Evolutionary conservation across 345 rosid genomes (phyloP), one percentile per base, ranked within the genome.

Genomic region (Mangifera indica): DNA sequence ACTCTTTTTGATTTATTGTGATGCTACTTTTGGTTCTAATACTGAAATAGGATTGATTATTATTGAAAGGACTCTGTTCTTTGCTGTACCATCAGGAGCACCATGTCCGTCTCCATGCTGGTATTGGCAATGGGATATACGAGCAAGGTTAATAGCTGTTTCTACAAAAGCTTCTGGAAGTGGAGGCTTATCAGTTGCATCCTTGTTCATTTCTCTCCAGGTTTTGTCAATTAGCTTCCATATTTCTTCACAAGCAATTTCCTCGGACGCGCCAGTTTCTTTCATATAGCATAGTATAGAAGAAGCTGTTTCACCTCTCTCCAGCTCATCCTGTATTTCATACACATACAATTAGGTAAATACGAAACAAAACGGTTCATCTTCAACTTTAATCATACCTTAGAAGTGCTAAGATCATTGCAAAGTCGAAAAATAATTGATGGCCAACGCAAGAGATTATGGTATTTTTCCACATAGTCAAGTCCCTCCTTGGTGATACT

Each of bases 101-200:
- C 85, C 81, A 62, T 82, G 87, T 5, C 63, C 80, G 70, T 87
- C 84, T 67, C 87, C 87, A 7, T 79, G 5, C 2, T 81, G 84
- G 61, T 84, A 84, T 9, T 44, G 52, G 62, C 71, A 74, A 2
- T 79, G 81, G 3, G 82, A 24, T 9, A 73, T 80, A 12, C 82
- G 71, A 13, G 78, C 82, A 52, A 84, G 71, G 54, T 82, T 77
- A 37, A 72, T 2, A 9, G 80, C 72, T 4, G 67, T 68, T 55
- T 64, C 73, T 0, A 72, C 10, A 9, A 82, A 86, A 12, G 72
- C n/a, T 51, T 69, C 54, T 3, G 44, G 5, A 24, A 84, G 79
- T 0, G 20, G 18, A 15, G 22, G 80, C 46, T 20, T 5, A n/a
- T 26, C 66, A 25, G 21, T 22, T 20, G 18, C 7, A 7, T 63